A percentile compares a stretch with the other conserved stretches of the same genome.
Evolutionary conservation across 495 filamentous ascomycete species (phyloP).

Genomic region (Penicillium pancosmium): DNA sequence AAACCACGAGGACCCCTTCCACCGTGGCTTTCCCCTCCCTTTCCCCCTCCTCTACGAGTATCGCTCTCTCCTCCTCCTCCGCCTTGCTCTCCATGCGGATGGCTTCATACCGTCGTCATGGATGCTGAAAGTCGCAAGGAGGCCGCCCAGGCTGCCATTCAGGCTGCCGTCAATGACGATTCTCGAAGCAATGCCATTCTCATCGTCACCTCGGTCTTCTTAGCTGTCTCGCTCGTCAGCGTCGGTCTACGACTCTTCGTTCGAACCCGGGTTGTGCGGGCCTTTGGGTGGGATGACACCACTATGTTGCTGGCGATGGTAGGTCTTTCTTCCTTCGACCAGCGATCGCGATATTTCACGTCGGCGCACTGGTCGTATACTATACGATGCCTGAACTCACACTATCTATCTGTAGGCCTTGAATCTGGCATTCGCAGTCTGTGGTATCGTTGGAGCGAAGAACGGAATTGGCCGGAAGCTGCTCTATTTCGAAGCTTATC

Average conservation of each 20-base stretch:
- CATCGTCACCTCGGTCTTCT: constrained; percentile 34
- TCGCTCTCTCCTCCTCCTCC: neutral
- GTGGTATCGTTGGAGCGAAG: constrained; percentile 31
- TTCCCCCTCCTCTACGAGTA: neutral
- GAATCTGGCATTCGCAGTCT: constrained; percentile 32
- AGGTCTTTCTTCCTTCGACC: constrained; percentile 2
- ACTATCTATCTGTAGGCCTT: constrained; percentile 14
- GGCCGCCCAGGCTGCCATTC: constrained; percentile 5
- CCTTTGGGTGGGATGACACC: constrained; percentile 39
- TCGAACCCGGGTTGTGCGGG: constrained; percentile 30
- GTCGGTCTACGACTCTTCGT: constrained; percentile 36
- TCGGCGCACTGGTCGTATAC: neutral
- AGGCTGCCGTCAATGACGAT: constrained; percentile 18
- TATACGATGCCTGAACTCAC: neutral
- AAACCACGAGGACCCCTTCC: constrained; percentile 17
- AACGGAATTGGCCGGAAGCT: constrained; percentile 35
- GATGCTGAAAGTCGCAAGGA: constrained; percentile 18
- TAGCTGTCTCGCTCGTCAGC: constrained; percentile 29
- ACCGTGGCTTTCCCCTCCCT: neutral
- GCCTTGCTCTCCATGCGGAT: constrained; percentile 11
- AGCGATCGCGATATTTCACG: neutral
- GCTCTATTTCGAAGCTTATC: constrained; percentile 24
- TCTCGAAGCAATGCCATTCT: constrained; percentile 31
- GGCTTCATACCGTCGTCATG: constrained; percentile 16
- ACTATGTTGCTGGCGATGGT: constrained; percentile 39